Base-by-base conservation (phyloP, 1,284 basidiomycete species). In the Ganoderma sinense region DNA sequence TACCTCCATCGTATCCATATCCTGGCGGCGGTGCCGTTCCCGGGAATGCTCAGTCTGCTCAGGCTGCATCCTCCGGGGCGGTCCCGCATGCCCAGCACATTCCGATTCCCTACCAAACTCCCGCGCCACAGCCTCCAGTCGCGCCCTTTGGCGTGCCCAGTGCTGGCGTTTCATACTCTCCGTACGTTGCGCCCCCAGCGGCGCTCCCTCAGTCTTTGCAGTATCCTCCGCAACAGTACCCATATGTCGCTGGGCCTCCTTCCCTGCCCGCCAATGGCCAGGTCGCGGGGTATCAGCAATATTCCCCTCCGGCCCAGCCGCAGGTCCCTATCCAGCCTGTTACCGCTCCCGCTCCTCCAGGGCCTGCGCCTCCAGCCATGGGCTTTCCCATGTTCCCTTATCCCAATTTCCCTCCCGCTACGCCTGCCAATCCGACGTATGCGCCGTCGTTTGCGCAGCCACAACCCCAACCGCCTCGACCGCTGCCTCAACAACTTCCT, bases 211-310 rank as follows among this genome's bases (percentile, higher is more conserved):
- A 67, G 20, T 20, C 56, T 26, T 18, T 41, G 33, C 69, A 63
- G 48, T 70, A 72, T 48, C 58, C 59, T 43, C 59, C 40, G 11
- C 71, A 69, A 14, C 68, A 68, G 55, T 68, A 67, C 40, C 56
- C 55, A 31, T 69, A 70, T 23, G 31, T 40, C 26, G 26, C 48
- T 41, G 51, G 51, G 16, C 65, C 63, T 55, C 29, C 65, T 13
- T 31, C 61, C 4, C 14, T 55, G 5, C 53, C 69, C 23, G 45
- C 51, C 45, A 60, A 63, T 31, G 63, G 43, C 29, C 71, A 68
- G 45, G 51, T 56, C 1, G 36, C 62, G 23, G 69, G 60, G 36
- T 70, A 70, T 41, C 70, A 66, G 62, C 36, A 58, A 23, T 69
- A 64, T 51, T 40, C 62, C 36, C 36, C 66, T 20, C 40, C 62